Base-by-base conservation (phyloP, 2,329 filamentous ascomycete species). In the Microdochium trichocladiopsis region DNA sequence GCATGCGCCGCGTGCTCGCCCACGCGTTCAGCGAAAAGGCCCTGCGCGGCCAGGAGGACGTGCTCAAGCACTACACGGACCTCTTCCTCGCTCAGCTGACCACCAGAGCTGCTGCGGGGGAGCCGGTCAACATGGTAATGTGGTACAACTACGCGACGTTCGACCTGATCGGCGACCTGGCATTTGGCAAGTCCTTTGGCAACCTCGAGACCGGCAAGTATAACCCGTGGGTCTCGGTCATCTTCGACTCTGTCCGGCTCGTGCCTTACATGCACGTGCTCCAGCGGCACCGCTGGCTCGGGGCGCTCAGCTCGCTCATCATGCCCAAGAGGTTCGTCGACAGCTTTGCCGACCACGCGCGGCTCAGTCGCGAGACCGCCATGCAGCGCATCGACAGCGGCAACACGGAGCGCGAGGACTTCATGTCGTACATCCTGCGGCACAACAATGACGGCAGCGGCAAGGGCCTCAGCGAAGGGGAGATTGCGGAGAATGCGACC, bases 161-260 rank as follows among this genome's bases (percentile, higher is more conserved):
- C 58, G 72, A 73, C 59, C 62, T 74, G 48, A 68, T 74, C 52
- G 73, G 73, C 25, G 73, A 77, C 57, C 65, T 78, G 12, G 69
- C 72, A 0, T 77, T 77, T 56, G 74, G 72, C 2, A 64, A 72
- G 47, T 65, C 70, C 4, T 75, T 74, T 53, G 64, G 63, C 14
- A 66, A 63, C 51, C 58, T 73, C 18, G 55, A 65, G 33, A 58
- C 58, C 36, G 65, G 64, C 57, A 53, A 56, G 49, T 68, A 65
- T 52, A 62, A 66, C 51, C 66, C 66, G 36, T 73, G 69, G 69
- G 59, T 66, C 2, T 53, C 58, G 2, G 52, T 65, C 2, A 65
- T 71, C 43, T 57, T 62, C 2, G 52, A 63, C 9, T 60, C 60
- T 31, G 57, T 70, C 28, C 54, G 51, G 43, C 56, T 60, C 45